These are phyloP conservation scores for Globisporangium rhizosaccharum DNA, from an alignment of 352 stramenopile species.

Conservation along the genomic window DNA sequence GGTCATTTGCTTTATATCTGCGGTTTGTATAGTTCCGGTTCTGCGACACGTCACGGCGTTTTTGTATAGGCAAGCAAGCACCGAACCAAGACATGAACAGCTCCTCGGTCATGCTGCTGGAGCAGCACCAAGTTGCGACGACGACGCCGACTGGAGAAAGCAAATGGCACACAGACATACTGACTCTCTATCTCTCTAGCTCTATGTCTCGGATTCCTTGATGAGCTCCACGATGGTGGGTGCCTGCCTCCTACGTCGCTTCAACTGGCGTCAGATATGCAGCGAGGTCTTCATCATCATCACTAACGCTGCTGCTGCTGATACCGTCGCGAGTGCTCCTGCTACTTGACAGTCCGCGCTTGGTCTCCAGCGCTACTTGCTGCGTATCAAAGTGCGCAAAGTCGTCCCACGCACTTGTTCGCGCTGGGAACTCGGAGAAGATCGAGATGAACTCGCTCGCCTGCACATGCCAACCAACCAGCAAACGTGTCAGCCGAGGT, in stretches of 20 bases:
- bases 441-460: constrained; percentile 60
- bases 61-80: no score
- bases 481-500: neutral
- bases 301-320: neutral
- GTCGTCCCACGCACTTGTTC: constrained; percentile 75
- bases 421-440: constrained; percentile 46
- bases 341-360: constrained; percentile 27
- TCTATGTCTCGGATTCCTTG: no score
- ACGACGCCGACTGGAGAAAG: no score
- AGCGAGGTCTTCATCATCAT: neutral
- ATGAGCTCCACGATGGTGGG: no score
- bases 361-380: constrained; percentile 47
- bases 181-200: no score
- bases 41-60: no score
- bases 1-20: no score
- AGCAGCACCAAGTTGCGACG: no score
- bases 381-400: constrained; percentile 56
- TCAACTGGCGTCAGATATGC: constrained; percentile 5
- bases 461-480: constrained; percentile 16
- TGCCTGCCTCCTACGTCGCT: neutral
- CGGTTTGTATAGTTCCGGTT: no score
- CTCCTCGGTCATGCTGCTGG: no score
- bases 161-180: no score
- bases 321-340: neutral
- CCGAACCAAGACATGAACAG: no score